These are phyloP conservation scores for Pedinophyceae sp. DNA, from an alignment of 139 green algal genomes.

Conservation along the genomic window DNA sequence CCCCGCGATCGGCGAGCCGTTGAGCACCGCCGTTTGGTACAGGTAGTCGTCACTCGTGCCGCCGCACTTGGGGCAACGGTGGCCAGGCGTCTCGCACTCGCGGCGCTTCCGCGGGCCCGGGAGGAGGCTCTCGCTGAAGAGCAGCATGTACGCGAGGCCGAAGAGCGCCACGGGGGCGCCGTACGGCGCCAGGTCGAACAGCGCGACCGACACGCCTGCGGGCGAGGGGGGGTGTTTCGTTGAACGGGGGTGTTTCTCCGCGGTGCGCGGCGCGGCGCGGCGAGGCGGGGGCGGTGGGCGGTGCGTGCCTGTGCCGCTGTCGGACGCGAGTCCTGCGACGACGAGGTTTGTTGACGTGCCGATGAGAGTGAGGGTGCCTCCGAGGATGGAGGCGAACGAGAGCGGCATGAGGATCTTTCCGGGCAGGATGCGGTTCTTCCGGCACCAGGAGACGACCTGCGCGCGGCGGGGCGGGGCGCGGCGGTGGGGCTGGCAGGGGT, in stretches of 20 bases:
- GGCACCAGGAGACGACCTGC: constrained; percentile 4
- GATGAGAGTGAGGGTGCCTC: constrained; percentile 61
- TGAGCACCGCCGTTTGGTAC: constrained; percentile 11
- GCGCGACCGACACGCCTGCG: too few species aligned
- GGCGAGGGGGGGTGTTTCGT: too few species aligned
- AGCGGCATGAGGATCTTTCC: constrained; percentile 52
- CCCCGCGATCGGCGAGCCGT: constrained; percentile 11
- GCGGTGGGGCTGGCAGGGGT: background rate
- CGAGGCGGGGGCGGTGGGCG: too few species aligned
- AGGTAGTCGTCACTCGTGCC: too few species aligned
- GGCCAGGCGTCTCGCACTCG: too few species aligned
- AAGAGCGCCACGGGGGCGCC: constrained; percentile 3
- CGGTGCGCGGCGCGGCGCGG: too few species aligned
- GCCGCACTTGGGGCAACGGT: too few species aligned
- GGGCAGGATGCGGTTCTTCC: constrained; percentile 32
- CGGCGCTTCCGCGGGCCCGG: too few species aligned
- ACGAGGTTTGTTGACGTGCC: constrained; percentile 70
- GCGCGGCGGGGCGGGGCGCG: background rate
- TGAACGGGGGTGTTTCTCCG: too few species aligned
- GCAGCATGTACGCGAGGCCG: constrained; percentile 17
- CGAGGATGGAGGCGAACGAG: constrained; percentile 49
- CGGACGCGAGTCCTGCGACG: constrained; percentile 24
- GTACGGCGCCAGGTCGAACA: background rate
- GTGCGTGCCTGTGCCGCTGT: background rate
- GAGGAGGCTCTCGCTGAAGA: constrained; percentile 6